Conservation (phyloP, 352 stramenopile species). For the Thalassiosira allenii region DNA sequence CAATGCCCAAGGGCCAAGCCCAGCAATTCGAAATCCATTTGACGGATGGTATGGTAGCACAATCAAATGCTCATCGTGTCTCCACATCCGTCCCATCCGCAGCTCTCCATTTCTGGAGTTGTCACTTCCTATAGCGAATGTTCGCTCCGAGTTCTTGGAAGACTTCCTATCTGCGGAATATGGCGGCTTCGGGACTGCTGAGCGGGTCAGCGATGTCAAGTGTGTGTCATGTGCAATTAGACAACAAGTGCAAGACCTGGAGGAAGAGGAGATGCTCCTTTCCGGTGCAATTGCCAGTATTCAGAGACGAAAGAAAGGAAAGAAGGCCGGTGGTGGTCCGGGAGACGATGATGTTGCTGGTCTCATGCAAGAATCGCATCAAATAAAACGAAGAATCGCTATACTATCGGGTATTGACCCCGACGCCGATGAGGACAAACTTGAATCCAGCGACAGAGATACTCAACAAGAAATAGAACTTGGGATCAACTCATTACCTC, state of each 20-base stretch:
- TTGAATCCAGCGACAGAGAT: constrained; percentile 23
- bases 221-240: constrained; percentile 77
- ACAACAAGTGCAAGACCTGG: constrained; percentile 53
- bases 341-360: constrained; percentile 11
- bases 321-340: background rate
- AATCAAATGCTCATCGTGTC: constrained; percentile 73
- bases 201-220: constrained; percentile 79
- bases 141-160: constrained; percentile 64
- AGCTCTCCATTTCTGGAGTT: constrained; percentile 74
- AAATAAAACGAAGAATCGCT: constrained; percentile 37
- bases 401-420: constrained; percentile 59
- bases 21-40: constrained; percentile 69
- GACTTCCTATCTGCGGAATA: constrained; percentile 62
- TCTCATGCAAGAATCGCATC: constrained; percentile 32
- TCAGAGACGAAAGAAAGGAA: constrained; percentile 19
- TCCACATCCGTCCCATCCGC: constrained; percentile 74
- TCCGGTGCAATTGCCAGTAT: constrained; percentile 68
- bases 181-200: constrained; percentile 55
- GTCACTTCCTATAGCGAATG: constrained; percentile 50
- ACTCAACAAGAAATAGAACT: constrained; percentile 42
- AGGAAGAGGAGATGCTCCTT: constrained; percentile 73
- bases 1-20: no score
- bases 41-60: constrained; percentile 80
- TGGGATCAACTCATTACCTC: background rate
- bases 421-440: constrained; percentile 61